Percentiles rank a stretch among this genome's conserved stretches.
phyloP scores from a whole-genome alignment of 176 grass and related monocot genomes.

The Aegilops sharonensis region DNA sequence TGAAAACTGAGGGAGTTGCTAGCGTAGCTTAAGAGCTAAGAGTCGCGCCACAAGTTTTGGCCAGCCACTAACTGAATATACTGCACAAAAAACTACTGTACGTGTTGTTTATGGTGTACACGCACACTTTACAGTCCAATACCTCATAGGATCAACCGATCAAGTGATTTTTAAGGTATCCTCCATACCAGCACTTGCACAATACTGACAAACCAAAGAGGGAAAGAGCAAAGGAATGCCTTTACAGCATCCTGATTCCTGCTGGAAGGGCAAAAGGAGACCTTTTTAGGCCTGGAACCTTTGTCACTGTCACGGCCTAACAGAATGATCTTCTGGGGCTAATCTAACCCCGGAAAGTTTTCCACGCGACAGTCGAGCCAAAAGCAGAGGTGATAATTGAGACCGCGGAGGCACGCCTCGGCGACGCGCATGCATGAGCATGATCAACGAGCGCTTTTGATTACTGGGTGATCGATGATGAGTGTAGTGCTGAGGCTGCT shows the following conservation, averaged over 20 bases:
- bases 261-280: neutral
- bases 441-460: slow-evolving; percentile 2
- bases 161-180: neutral
- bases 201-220: neutral
- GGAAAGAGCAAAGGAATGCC: neutral
- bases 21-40: neutral
- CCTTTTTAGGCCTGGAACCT: slow-evolving; percentile 26
- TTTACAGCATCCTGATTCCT: neutral
- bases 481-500: neutral
- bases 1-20: neutral
- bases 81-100: neutral
- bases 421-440: slow-evolving; percentile 14
- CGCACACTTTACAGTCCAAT: neutral
- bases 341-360: neutral
- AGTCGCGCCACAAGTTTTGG: neutral
- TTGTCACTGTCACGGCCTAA: slow-evolving; percentile 8
- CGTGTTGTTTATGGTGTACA: neutral
- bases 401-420: slow-evolving; percentile 21
- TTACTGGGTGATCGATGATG: slow-evolving; percentile 12
- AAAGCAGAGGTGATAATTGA: slow-evolving; percentile 17
- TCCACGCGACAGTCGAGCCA: neutral
- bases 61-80: no score
- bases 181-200: neutral
- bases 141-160: neutral
- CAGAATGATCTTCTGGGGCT: slow-evolving; percentile 13